Evolutionary conservation across 495 filamentous ascomycete genomes (phyloP), one percentile per base, ranked within the genome.

Genomic region (Hyaloscypha hepaticicola): DNA sequence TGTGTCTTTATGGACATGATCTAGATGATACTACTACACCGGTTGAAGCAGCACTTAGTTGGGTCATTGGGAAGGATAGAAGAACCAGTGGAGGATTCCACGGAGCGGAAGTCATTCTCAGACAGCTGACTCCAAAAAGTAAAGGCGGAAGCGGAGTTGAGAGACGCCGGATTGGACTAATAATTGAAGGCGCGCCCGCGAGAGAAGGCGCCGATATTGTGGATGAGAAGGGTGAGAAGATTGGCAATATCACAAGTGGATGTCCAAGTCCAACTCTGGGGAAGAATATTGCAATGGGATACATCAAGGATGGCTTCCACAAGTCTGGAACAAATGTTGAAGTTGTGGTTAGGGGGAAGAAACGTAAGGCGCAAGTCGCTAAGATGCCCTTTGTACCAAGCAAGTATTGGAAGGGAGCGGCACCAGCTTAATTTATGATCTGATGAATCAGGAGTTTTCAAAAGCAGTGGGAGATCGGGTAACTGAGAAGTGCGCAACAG

Each of bases 1-100:
- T 99, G 93, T 98, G 92, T 76, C 85, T 98, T 26, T 98, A 98
- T 79, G 95, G 95, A n/a, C 92, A 97, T 74, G 95, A 99, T 77
- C 84, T 99, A 51, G 86, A 96, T 72, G 96, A 96, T 64, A 79
- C 80, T 3, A 96, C 89, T 24, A 96, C 96, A 5, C 95, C 96
- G 1, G 91, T 91, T 24, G 89, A 92, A 76, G 95, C 87, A 4
- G 86, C 85, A 3, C 81, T 99, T 3, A 82, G 84, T 74, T 99
- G 94, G 93, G 83, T 97, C 61, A 84, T 99, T 59, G 86, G 87
- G 61, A 90, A 90, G 75, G 82, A 87, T 55, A 84, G 96, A 49
- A 87, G 92, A 65, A 77, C 80, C 34, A 78, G 77, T n/a, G 80
- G 78, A 11, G 83, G 85, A 33, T 96, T 92, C 80, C 85, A 93